Percentiles rank a stretch among this genome's conserved stretches.
Conservation (phyloP, 2,329 filamentous ascomycete species). For the Trichoderma semiorbis region DNA sequence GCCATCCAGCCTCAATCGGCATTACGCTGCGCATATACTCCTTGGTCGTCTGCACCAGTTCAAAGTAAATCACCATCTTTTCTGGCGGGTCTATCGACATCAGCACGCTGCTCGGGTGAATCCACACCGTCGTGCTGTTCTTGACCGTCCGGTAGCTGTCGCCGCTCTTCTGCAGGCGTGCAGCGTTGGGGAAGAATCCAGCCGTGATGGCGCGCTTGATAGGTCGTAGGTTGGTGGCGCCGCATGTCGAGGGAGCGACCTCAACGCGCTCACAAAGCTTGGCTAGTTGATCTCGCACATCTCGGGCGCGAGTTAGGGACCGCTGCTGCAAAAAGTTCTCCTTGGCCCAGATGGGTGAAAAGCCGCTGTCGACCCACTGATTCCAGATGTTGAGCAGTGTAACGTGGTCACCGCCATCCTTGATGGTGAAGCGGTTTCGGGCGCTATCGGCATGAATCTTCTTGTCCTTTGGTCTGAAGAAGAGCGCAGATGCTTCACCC, state of each 20-base stretch:
- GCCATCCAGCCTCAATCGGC: slow-evolving; percentile 79
- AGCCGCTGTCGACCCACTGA: slow-evolving; percentile 92
- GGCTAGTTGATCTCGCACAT: slow-evolving; percentile 87
- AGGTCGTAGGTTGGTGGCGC: slow-evolving; percentile 65
- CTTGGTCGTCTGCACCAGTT: slow-evolving; percentile 77
- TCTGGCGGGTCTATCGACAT: slow-evolving; percentile 71
- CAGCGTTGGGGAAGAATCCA: slow-evolving; percentile 93
- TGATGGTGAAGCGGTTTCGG: slow-evolving; percentile 80
- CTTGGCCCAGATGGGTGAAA: slow-evolving; percentile 78
- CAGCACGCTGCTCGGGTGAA: slow-evolving; percentile 85
- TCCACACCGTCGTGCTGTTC: slow-evolving; percentile 80
- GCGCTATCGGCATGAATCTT: slow-evolving; percentile 94
- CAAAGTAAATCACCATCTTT: slow-evolving; percentile 84
- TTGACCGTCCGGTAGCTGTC: slow-evolving; percentile 90
- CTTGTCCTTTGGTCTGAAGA: slow-evolving; percentile 95
- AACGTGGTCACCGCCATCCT: slow-evolving; percentile 86
- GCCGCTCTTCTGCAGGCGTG: slow-evolving; percentile 75
- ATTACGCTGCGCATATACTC: slow-evolving; percentile 91
- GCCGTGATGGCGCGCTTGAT: slow-evolving; percentile 86
- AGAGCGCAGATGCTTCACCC: slow-evolving; percentile 80
- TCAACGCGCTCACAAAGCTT: slow-evolving; percentile 94
- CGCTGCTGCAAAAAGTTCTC: slow-evolving; percentile 95
- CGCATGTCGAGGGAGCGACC: slow-evolving; percentile 66
- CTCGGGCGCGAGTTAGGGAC: slow-evolving; percentile 80
- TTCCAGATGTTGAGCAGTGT: slow-evolving; percentile 92